phyloP scores from a whole-genome alignment of 1,284 basidiomycete species.

The Ceratobasidium sp. region DNA sequence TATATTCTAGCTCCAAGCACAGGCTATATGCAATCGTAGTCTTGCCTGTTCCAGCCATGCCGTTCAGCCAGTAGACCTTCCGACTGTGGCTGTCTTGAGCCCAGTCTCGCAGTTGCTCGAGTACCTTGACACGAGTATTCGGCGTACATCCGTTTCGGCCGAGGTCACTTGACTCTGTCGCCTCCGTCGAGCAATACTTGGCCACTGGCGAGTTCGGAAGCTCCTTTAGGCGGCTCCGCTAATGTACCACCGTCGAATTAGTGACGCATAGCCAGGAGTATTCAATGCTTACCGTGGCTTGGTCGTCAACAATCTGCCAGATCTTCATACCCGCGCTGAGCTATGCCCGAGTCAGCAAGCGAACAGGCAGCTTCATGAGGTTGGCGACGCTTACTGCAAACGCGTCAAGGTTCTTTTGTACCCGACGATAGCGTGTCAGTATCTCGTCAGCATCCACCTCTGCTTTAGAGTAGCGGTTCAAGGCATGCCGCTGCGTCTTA shows the following conservation, averaged over 20 bases:
- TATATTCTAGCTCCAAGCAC: background rate
- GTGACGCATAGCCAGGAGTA: too few species aligned
- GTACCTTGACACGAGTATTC: background rate
- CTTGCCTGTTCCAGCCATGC: constrained; percentile 37
- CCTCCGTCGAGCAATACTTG: background rate
- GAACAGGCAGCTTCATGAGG: background rate
- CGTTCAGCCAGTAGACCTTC: constrained; percentile 27
- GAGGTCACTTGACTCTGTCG: background rate
- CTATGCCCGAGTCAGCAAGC: background rate
- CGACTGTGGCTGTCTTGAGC: background rate
- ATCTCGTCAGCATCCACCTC: background rate
- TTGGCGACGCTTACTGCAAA: background rate
- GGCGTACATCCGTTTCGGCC: background rate
- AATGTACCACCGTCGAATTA: too few species aligned
- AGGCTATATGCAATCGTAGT: constrained; percentile 15
- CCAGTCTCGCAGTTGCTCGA: constrained; percentile 4
- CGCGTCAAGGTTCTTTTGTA: background rate
- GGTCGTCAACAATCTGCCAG: constrained; percentile 6
- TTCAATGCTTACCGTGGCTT: background rate
- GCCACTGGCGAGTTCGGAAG: background rate
- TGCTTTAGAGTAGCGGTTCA: background rate
- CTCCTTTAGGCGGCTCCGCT: background rate
- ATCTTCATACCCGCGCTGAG: background rate
- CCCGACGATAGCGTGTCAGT: background rate
- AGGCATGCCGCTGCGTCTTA: background rate